phyloP scores from a whole-genome alignment of 371 early-diverging fungal genomes.

The Rhizomucor pusillus region DNA sequence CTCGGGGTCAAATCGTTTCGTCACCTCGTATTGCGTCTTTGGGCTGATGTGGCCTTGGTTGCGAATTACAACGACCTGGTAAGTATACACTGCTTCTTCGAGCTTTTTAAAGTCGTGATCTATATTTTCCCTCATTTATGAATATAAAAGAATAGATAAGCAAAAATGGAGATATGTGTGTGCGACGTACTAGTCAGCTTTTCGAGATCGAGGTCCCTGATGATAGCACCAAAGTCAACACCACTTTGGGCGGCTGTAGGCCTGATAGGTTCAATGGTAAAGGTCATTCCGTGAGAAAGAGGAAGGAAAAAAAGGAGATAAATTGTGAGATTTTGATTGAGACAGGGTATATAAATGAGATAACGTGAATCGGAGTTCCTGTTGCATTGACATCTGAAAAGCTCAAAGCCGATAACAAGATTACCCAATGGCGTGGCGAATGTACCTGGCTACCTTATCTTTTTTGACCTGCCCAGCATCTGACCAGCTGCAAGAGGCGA shows the following conservation, averaged over 20 bases:
- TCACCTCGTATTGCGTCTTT: conserved; percentile 38
- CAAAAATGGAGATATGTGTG: not conserved
- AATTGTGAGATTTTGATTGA: not conserved
- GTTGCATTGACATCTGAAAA: no score
- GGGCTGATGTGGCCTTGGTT: conserved; percentile 41
- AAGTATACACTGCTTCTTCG: conserved; percentile 42
- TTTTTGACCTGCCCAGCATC: no score
- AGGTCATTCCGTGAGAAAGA: conserved; percentile 25
- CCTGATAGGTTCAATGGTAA: conserved; percentile 38
- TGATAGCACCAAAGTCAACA: conserved; percentile 46
- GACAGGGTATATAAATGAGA: no score
- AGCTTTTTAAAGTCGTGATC: conserved; percentile 43
- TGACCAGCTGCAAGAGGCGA: no score
- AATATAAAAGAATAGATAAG: not conserved
- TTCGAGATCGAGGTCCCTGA: conserved; percentile 40
- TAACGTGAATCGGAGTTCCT: no score
- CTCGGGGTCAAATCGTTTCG: conserved; percentile 46
- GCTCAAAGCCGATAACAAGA: no score
- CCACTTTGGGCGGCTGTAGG: conserved; percentile 36
- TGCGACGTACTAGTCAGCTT: conserved; percentile 31
- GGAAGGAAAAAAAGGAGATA: not conserved
- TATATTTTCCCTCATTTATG: conserved; percentile 2
- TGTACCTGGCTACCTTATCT: no score
- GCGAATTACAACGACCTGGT: conserved; percentile 44
- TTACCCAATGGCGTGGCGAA: no score